phyloP scores from a whole-genome alignment of 305 asterid species.

The Fraxinus albicans region DNA sequence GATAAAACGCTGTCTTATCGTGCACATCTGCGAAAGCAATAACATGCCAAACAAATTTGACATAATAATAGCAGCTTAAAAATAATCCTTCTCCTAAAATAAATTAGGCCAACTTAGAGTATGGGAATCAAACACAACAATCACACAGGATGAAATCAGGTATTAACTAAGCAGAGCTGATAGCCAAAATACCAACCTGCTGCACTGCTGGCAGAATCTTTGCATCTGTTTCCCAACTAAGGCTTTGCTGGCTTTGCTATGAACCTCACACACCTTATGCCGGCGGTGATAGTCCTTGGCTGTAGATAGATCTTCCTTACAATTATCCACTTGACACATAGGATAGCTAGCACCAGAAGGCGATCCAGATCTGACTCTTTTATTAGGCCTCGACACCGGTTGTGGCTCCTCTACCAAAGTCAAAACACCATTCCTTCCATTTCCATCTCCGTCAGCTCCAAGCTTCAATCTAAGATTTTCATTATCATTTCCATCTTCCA shows the following conservation, averaged over 20 bases:
- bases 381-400: conserved; percentile 52
- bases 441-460: conserved; percentile 37
- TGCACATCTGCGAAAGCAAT: neutral
- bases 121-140: neutral
- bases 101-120: neutral
- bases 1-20: conserved; percentile 3
- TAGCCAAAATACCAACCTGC: conserved; percentile 34
- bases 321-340: conserved; percentile 78
- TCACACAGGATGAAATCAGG: neutral
- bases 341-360: conserved; percentile 66
- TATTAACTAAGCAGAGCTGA: neutral
- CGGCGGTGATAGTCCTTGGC: conserved; percentile 87
- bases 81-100: conserved; percentile 10
- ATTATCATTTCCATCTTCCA: conserved; percentile 22
- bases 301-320: conserved; percentile 66
- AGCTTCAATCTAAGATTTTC: conserved; percentile 54
- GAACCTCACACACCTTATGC: conserved; percentile 84
- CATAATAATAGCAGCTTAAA: neutral
- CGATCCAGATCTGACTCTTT: conserved; percentile 74
- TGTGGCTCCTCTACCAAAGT: conserved; percentile 43
- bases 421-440: conserved; percentile 29
- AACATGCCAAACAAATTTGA: neutral
- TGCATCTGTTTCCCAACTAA: conserved; percentile 75
- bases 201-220: conserved; percentile 92
- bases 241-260: conserved; percentile 73